Percentiles rank a stretch among this genome's conserved stretches.
Evolutionary conservation across 2,329 filamentous ascomycete species (phyloP).

Genomic region (Juglanconis oblonga): DNA sequence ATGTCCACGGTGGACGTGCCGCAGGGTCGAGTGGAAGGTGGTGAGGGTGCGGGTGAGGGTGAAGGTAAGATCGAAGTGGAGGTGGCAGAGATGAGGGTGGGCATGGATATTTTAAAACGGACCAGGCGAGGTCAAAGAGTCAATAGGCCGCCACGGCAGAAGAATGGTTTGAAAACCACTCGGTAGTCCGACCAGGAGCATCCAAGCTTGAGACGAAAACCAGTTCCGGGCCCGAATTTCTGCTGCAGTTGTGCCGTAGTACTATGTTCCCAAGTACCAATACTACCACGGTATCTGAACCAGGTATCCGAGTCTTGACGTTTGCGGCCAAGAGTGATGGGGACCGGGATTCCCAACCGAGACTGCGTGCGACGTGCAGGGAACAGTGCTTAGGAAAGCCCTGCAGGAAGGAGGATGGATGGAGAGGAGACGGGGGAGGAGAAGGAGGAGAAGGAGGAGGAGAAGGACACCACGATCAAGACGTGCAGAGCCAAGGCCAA

Average conservation of each 20-base stretch:
- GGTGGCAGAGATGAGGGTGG: neutral
- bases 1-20: neutral
- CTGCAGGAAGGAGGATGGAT: no score
- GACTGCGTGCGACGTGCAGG: neutral
- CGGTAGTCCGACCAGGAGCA: neutral
- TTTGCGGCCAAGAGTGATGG: neutral
- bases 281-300: no score
- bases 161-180: neutral
- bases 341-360: neutral
- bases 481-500: no score
- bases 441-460: no score
- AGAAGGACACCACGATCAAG: no score
- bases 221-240: neutral
- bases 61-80: neutral
- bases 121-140: neutral
- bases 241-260: no score
- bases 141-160: neutral
- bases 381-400: no score
- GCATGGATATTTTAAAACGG: constrained; percentile 8
- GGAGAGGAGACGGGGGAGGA: no score
- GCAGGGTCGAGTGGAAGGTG: neutral
- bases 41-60: neutral
- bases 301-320: no score
- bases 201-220: neutral
- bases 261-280: no score